Percentiles rank a stretch among this genome's conserved stretches.
Conservation (phyloP, 2,329 filamentous ascomycete genomes). For the Neofusicoccum ribis region DNA sequence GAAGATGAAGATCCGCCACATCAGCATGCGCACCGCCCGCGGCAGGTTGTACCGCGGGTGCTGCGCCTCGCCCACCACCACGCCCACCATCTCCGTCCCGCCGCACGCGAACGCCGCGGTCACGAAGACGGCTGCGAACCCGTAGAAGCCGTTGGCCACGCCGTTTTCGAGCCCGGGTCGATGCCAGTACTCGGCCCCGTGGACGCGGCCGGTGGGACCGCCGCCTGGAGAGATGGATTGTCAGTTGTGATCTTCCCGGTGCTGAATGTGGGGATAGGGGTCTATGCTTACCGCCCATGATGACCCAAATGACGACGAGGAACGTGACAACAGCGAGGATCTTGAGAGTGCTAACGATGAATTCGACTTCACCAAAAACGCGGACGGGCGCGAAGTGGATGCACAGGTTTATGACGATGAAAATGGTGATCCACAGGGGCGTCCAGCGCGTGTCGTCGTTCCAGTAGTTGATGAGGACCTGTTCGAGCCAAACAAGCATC, state of each 20-base stretch:
- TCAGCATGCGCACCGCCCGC: conserved; percentile 89
- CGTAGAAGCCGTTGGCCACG: conserved; percentile 73
- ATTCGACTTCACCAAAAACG: conserved; percentile 87
- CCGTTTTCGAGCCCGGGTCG: conserved; percentile 74
- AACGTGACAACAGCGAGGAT: conserved; percentile 83
- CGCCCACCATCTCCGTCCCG: conserved; percentile 74
- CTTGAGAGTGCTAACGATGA: conserved; percentile 83
- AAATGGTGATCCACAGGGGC: conserved; percentile 75
- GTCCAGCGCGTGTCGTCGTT: conserved; percentile 51
- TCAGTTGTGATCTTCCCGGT: neutral
- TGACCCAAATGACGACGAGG: conserved; percentile 81
- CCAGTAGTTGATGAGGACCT: conserved; percentile 84
- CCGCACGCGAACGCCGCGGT: conserved; percentile 74
- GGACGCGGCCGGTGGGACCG: conserved; percentile 61
- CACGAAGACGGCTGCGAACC: conserved; percentile 76
- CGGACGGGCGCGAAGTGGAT: conserved; percentile 90
- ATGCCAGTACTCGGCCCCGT: conserved; percentile 76
- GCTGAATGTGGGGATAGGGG: too few relatives aligned
- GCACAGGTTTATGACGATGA: conserved; percentile 71
- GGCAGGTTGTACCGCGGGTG: conserved; percentile 83
- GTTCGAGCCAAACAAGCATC: conserved; percentile 76
- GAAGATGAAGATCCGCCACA: conserved; percentile 87
- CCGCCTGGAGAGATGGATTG: conserved; percentile 67
- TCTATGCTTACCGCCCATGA: conserved; percentile 73
- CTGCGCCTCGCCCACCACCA: conserved; percentile 75